Evolutionary conservation across 257 asterid genomes (phyloP), one percentile per base, ranked within the genome.

Genomic region (Ligustrum vulgare): DNA sequence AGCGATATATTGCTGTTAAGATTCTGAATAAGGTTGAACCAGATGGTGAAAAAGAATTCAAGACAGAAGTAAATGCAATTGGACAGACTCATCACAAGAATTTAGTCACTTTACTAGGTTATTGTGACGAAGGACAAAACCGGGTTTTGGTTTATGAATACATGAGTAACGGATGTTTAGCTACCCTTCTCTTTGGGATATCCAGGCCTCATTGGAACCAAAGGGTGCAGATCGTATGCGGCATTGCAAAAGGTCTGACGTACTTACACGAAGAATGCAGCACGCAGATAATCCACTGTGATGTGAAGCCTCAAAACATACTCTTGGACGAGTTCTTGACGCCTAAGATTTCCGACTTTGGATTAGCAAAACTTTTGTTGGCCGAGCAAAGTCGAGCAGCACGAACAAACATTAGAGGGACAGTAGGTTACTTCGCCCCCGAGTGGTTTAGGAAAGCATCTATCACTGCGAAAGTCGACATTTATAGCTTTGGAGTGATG

Each of bases 21-120:
- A 86, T 77, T n/a, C 67, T 90, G 25, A 82, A 85, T 1, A 72
- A 58, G 35, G 60, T 82, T 0, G 81, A 82, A 41, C 41, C 65
- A 75, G 87, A 87, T 39, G 65, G 85, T 0, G 90, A 87, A 15
- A 81, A 76, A 71, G 94, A 87, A 80, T 89, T 89, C 72, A 76
- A 28, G 37, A 75, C 89, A 2, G 94, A 89, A 72, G 84, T 89
- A 5, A 73, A 75, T 5, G 80, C 79, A 20, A 87, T 89, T 8
- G 90, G 93, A 36, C 82, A 35, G 23, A 88, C 87, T 23, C 88
- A 85, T 56, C 91, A 90, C 78, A 88, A 86, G 90, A 88, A 90
- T 74, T 58, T 88, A 70, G 89, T 88, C 47, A 71, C 76, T 2
- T 69, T 90, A 28, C 73, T 85, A 6, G 90, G 96, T 20, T 86